Base-by-base conservation (phyloP, 352 stramenopile species). In the Phytophthora ohioensis region DNA sequence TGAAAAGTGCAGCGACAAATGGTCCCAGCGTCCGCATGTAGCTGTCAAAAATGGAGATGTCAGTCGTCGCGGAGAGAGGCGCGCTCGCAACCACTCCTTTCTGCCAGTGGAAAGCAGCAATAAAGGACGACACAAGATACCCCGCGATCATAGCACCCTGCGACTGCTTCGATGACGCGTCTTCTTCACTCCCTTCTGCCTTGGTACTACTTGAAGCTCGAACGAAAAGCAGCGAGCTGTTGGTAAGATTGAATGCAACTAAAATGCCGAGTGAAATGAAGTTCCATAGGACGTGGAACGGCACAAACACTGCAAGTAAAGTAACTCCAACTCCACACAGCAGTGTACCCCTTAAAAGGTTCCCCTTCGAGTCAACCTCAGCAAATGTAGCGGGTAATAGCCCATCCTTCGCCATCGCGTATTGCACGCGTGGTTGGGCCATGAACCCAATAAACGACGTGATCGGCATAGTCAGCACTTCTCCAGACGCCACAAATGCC, bases 371-470 rank as follows among this genome's bases (percentile, higher is more conserved):
- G 67, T 97, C 87, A 3, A 96, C 69, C 1, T 68, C 34, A 0
- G 85, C 84, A 82, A 99, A 98, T 11, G 93, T 70, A 4, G 49
- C 51, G 0, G 97, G 96, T 35, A 99, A 64, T 4, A 99, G 75
- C 1, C 97, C 97, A 72, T 99, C 97, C 34, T 91, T 90, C 1
- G 94, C 91, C 89, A 98, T 96, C 1, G 95, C 94, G 69, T 94
- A 98, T 66, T 90, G 79, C 46, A 95, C 84, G 5, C 93, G 82
- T 4, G 95, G 96, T 69, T 99, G 97, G 4, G 97, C 94, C 32
- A 99, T 75, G 42, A 99, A 97, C 11, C 91, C 95, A 36, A 99
- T 97, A 39, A 99, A 90, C 6, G 97, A 91, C n/a, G 97, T 97
- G 41, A 99, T 91, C 0, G 97, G 97, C 76, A 99, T 96, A 13